These are phyloP conservation scores for Leptodontidium sp. DNA, from an alignment of 2,329 filamentous ascomycete species.

Conservation along the genomic window DNA sequence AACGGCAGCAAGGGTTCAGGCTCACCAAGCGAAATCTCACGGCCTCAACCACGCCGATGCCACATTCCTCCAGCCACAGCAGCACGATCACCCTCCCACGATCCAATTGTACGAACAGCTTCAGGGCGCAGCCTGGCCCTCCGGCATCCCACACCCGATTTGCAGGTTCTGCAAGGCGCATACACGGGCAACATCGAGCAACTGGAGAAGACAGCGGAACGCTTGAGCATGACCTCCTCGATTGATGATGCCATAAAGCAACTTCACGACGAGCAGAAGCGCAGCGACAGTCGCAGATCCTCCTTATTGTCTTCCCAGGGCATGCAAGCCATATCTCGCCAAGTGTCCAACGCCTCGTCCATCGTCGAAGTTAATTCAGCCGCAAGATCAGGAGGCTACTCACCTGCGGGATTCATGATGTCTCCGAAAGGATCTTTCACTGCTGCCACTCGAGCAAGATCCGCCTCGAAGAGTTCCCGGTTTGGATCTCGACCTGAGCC, in stretches of 20 bases:
- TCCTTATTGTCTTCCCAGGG: slow-evolving; percentile 63
- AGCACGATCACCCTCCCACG: slow-evolving; percentile 23
- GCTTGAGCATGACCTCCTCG: slow-evolving; percentile 75
- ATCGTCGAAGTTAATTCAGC: slow-evolving; percentile 74
- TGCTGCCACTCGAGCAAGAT: slow-evolving; percentile 55
- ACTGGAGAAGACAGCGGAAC: slow-evolving; percentile 78
- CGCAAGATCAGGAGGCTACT: slow-evolving; percentile 75
- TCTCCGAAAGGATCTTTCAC: slow-evolving; percentile 70
- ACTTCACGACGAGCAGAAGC: slow-evolving; percentile 75
- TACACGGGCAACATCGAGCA: slow-evolving; percentile 74
- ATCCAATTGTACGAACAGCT: slow-evolving; percentile 40
- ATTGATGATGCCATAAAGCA: slow-evolving; percentile 81
- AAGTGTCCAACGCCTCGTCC: slow-evolving; percentile 61
- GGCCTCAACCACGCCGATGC: slow-evolving; percentile 17
- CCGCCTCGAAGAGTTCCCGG: slow-evolving; percentile 61
- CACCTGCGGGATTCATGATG: slow-evolving; percentile 71
- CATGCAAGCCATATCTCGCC: slow-evolving; percentile 47
- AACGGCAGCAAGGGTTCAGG: slow-evolving; percentile 17
- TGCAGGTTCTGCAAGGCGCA: slow-evolving; percentile 67
- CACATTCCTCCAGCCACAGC: slow-evolving; percentile 23
- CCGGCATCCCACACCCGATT: slow-evolving; percentile 68
- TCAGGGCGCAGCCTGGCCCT: slow-evolving; percentile 47
- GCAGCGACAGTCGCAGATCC: slow-evolving; percentile 71
- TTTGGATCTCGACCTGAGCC: slow-evolving; percentile 46
- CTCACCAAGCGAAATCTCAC: slow-evolving; percentile 14